Base-by-base conservation (phyloP, 352 stramenopile genomes). In the Pythium monospermum region DNA sequence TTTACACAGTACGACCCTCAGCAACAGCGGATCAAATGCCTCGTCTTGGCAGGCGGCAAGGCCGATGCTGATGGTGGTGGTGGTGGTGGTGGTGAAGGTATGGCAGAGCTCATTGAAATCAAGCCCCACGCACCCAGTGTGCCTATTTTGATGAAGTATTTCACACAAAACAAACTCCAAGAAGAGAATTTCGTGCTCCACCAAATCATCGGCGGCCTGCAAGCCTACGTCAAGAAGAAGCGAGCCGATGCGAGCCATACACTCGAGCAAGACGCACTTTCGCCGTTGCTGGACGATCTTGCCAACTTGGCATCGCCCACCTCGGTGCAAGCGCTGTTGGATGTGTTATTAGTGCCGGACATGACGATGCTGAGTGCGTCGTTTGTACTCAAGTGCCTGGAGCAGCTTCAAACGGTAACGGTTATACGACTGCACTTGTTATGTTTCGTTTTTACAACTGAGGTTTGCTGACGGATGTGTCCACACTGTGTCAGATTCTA, bases 111-210 rank as follows among this genome's bases (percentile, higher is more conserved):
- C 48, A 75, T 86, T 57, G 69, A 85, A 45, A 42, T 94, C 12
- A 75, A 86, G 42, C 49, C 73, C 1, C 61, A 59, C 16, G 43
- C 85, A 0, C 71, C 76, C 13, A 88, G 82, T 42, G 55, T 69
- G 25, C 69, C 74, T 3, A 83, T 82, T 32, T 49, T 91, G 60
- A 72, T 89, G 57, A 88, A 87, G 43, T 94, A 94, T 58, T 91
- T 91, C 44, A 85, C 76, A 8, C 73, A 94, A 43, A 91, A 90
- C 51, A 89, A 88, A 39, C 72, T 88, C 10, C 80, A 94, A 61
- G 80, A 94, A 49, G 83, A 94, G 41, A 87, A 85, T n/a, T 94
- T 91, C 39, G 44, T 89, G 26, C 51, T 94, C 41, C 80, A 94
- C 21, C 83, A 94, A 53, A 67, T 94, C 11, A 81, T 89, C 22